A percentile compares a stretch with the other conserved stretches of the same genome.
These are phyloP conservation scores for Cyberlindnera mrakii DNA, from an alignment of 805 yeast species.

Conservation along the genomic window DNA sequence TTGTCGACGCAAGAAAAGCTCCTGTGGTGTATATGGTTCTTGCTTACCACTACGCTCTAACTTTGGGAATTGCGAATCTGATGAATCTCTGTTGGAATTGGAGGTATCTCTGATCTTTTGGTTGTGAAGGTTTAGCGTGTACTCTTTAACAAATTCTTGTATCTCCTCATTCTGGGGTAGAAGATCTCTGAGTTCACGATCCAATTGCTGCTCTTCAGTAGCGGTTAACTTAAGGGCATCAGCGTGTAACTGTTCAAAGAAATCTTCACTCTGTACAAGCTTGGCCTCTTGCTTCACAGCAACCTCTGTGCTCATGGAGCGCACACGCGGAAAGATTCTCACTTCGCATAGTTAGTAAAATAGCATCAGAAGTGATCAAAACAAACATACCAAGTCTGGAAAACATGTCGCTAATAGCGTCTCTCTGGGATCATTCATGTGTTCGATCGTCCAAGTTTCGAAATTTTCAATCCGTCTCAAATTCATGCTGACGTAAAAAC, in stretches of 20 bases:
- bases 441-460: neutral
- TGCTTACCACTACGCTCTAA: conserved; percentile 53
- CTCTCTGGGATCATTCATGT: neutral
- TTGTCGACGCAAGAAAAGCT: conserved; percentile 67
- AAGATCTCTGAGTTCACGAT: conserved; percentile 16
- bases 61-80: conserved; percentile 42
- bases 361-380: too few species aligned
- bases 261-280: conserved; percentile 6
- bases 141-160: conserved; percentile 16
- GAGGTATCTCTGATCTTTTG: conserved; percentile 11
- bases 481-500: neutral
- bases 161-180: conserved; percentile 18
- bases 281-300: neutral
- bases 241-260: conserved; percentile 12
- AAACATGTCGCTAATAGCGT: neutral
- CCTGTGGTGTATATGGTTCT: conserved; percentile 71
- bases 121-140: conserved; percentile 12
- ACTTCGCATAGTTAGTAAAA: neutral
- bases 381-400: too few species aligned
- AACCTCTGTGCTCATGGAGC: neutral
- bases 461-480: neutral
- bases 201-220: conserved; percentile 13
- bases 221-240: conserved; percentile 14
- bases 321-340: neutral
- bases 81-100: neutral